Evolutionary conservation across 805 yeast species (phyloP).

Genomic region (Saccharomycopsis sp.): DNA sequence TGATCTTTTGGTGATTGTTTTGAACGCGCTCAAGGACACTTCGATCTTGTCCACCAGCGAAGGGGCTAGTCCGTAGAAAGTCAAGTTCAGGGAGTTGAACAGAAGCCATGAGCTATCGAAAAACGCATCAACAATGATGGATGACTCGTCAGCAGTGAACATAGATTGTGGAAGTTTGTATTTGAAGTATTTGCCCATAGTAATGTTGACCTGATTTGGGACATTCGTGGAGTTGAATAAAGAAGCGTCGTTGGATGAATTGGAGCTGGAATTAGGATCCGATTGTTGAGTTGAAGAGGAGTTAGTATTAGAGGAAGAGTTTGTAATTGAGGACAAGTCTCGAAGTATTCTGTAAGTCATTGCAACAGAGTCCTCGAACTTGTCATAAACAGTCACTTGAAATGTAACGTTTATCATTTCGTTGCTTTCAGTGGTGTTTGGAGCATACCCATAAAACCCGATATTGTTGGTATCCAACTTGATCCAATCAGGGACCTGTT

Average conservation of each 20-base stretch:
- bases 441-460: constrained; percentile 48
- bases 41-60: constrained; percentile 33
- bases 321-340: constrained; percentile 22
- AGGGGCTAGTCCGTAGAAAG: constrained; percentile 64
- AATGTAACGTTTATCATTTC: constrained; percentile 28
- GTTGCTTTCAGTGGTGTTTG: constrained; percentile 34
- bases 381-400: constrained; percentile 49
- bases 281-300: constrained; percentile 1
- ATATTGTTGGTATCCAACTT: constrained; percentile 32
- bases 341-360: constrained; percentile 42
- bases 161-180: constrained; percentile 45
- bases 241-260: background rate
- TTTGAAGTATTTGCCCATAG: constrained; percentile 51
- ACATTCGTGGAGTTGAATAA: constrained; percentile 6
- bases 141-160: constrained; percentile 44
- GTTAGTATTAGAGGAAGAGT: constrained; percentile 38
- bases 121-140: constrained; percentile 40
- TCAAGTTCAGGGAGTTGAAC: constrained; percentile 49
- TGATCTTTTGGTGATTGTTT: background rate
- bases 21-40: constrained; percentile 34
- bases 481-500: constrained; percentile 41
- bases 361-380: constrained; percentile 49
- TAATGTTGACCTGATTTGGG: constrained; percentile 48
- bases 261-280: background rate
- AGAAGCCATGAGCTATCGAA: constrained; percentile 52